Conservation (phyloP, 177 flowering plant genomes). For the Vitis hybrid region DNA sequence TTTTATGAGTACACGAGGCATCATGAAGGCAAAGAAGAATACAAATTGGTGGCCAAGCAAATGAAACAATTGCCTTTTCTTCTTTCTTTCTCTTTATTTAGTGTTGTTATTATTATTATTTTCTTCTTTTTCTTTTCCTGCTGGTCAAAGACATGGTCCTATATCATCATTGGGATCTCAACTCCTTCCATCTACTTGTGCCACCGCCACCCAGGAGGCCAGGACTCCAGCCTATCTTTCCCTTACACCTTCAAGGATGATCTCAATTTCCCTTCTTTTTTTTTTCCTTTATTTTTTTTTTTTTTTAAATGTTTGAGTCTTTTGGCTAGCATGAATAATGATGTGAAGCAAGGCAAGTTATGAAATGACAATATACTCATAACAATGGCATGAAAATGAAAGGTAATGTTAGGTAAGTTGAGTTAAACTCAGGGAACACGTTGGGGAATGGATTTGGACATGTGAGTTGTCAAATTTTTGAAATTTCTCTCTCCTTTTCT, state of each 20-base stretch:
- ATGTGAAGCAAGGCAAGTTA: no score
- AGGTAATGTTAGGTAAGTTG: no score
- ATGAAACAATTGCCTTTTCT: not conserved
- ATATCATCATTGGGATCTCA: conserved; percentile 28
- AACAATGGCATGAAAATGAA: no score
- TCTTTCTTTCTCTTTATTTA: not conserved
- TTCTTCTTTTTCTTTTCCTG: not conserved
- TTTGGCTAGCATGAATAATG: no score
- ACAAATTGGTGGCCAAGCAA: conserved; percentile 26
- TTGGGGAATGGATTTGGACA: no score
- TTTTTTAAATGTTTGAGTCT: no score
- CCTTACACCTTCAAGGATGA: not conserved
- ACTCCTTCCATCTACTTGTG: conserved; percentile 10
- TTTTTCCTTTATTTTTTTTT: no score
- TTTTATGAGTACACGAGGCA: conserved; percentile 14
- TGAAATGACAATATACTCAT: no score
- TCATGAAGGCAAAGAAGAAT: conserved; percentile 18
- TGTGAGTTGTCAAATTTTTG: no score
- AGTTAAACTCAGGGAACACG: no score
- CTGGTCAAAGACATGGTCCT: conserved; percentile 23
- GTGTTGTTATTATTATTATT: no score
- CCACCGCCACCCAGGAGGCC: not conserved
- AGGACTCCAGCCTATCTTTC: not conserved
- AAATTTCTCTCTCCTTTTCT: no score
- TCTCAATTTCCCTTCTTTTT: not conserved